These are phyloP conservation scores for Flagelloscypha sp. DNA, from an alignment of 768 basidiomycete species.

Conservation along the genomic window DNA sequence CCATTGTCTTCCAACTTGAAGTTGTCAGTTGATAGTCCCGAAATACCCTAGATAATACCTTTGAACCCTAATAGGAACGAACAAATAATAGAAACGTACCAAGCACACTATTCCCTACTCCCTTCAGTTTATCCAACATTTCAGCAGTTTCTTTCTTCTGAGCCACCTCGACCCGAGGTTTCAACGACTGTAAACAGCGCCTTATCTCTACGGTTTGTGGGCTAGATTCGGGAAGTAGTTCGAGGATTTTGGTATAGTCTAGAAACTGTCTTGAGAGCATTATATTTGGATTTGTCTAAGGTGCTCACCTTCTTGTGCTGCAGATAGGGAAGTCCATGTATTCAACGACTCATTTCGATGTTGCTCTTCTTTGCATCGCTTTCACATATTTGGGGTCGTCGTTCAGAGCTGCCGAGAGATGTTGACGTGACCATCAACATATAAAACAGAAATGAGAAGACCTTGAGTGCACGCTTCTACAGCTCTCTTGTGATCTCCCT, in stretches of 20 bases:
- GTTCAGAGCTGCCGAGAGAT: slow-evolving; percentile 51
- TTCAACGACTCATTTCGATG: slow-evolving; percentile 72
- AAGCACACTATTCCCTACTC: slow-evolving; percentile 81
- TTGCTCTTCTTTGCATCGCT: slow-evolving; percentile 81
- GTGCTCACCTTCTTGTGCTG: slow-evolving; percentile 73
- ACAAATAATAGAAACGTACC: slow-evolving; percentile 35
- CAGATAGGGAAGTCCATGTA: slow-evolving; percentile 76
- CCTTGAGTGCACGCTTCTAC: slow-evolving; percentile 79
- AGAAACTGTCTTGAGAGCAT: slow-evolving; percentile 3
- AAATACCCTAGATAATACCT: slow-evolving; percentile 59
- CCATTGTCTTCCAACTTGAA: slow-evolving; percentile 94
- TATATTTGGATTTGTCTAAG: slow-evolving; percentile 1
- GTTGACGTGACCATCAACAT: slow-evolving; percentile 4
- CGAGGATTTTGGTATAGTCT: slow-evolving; percentile 77
- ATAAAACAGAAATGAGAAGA: slow-evolving; percentile 10
- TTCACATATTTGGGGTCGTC: slow-evolving; percentile 85
- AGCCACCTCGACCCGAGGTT: slow-evolving; percentile 62
- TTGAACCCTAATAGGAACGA: not conserved
- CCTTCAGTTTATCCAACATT: slow-evolving; percentile 90
- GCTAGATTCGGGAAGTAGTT: slow-evolving; percentile 50
- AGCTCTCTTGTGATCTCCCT: slow-evolving; percentile 76
- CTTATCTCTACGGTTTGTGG: slow-evolving; percentile 40
- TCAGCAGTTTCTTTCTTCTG: slow-evolving; percentile 85
- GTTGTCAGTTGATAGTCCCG: slow-evolving; percentile 90
- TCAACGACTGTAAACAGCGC: slow-evolving; percentile 44